Evolutionary conservation across 2,329 filamentous ascomycete species (phyloP), one percentile per base, ranked within the genome.

Genomic region (Paecilomyces sp.): DNA sequence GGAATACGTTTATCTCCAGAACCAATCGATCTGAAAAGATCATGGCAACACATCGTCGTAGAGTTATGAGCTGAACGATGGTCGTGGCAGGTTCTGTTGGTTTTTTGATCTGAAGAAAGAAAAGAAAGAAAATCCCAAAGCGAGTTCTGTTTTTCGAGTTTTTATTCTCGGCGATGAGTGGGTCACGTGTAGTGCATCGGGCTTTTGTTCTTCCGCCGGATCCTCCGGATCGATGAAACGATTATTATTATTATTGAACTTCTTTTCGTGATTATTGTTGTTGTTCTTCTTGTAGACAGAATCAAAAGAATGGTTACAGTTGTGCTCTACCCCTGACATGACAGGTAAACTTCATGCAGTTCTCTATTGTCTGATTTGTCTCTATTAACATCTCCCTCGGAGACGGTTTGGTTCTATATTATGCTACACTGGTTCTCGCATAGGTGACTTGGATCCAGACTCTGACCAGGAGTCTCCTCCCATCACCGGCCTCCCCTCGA

Each of bases 11-110:
- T 61, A 74, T 88, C 85, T 88, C 78, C 84, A 83, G 84, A 85
- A 78, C 84, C 83, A 81, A 80, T 77, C 80, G 80, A 79, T 78
- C 77, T 33, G 31, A 74, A 66, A 56, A 75, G 77, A 77, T 80
- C 81, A 85, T 88, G 86, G 86, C 86, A 88, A 88, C 85, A 75
- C 83, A 80, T 79, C 83, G 85, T 81, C 83, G 82, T 85, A 73
- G 73, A 62, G 61, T 30, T 57, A 74, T 75, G 74, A 72, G 75
- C 77, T 75, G 77, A 77, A 81, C 84, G 82, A 81, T 78, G 83
- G 85, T 88, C 86, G 86, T 89, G 86, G 86, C 86, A 83, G 81
- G 83, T 77, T 83, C 82, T 78, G 82, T 82, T 80, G 70, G 70
- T 70, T 85, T 86, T 87, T 85, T 74, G 75, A 75, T 70, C 68